Evolutionary conservation across 495 filamentous ascomycete species (phyloP).

Genomic region (Pseudevernia furfuracea): DNA sequence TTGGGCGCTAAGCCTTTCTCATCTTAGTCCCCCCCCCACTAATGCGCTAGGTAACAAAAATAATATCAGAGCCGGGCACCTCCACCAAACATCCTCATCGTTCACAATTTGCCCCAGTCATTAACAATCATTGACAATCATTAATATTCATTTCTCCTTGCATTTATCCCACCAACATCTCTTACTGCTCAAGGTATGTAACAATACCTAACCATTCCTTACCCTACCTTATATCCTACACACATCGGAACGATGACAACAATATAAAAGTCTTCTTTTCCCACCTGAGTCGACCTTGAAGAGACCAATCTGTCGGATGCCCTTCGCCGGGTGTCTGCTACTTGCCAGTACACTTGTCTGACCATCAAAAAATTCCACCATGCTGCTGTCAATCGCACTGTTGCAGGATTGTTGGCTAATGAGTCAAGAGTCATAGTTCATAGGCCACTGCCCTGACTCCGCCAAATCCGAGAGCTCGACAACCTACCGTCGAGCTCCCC

Average conservation of each 20-base stretch:
- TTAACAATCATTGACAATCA: no score
- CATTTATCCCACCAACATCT: not conserved
- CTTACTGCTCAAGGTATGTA: slow-evolving; percentile 15
- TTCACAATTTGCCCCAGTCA: not conserved
- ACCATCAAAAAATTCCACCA: slow-evolving; percentile 29
- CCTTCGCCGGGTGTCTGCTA: slow-evolving; percentile 74
- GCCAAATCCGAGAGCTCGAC: not conserved
- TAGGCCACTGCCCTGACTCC: not conserved
- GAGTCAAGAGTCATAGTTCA: not conserved
- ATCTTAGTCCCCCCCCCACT: not conserved
- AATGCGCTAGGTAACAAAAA: not conserved
- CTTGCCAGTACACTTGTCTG: slow-evolving; percentile 99
- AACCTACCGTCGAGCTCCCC: not conserved
- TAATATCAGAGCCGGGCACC: not conserved
- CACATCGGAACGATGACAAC: slow-evolving; percentile 73
- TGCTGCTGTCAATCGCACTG: not conserved
- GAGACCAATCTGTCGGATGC: slow-evolving; percentile 62
- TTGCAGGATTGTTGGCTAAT: slow-evolving; percentile 6
- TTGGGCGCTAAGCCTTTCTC: not conserved
- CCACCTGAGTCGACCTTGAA: slow-evolving; percentile 92
- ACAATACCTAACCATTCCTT: slow-evolving; percentile 2
- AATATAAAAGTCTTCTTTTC: slow-evolving; percentile 79
- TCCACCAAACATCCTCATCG: not conserved
- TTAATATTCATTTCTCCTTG: not conserved
- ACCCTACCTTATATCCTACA: slow-evolving; percentile 19